Percentiles rank a stretch among this genome's conserved stretches.
phyloP scores from a whole-genome alignment of 2,329 filamentous ascomycete genomes.

The Exophiala bonariae region DNA sequence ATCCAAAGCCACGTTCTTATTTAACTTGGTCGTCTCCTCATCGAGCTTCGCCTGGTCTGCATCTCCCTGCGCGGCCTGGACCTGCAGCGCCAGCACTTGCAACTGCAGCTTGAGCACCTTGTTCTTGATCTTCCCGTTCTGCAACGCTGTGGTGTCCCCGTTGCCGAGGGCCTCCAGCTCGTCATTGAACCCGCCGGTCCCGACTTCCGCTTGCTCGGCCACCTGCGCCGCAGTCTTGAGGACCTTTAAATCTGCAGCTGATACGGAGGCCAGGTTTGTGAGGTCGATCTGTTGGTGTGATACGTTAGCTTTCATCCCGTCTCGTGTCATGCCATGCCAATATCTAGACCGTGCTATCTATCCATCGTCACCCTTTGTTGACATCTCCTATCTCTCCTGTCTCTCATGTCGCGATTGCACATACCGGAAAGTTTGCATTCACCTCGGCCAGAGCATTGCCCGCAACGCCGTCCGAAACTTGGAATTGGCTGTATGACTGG shows the following conservation, averaged over 20 bases:
- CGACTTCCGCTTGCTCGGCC: constrained; percentile 56
- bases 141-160: constrained; percentile 46
- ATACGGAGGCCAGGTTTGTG: constrained; percentile 47
- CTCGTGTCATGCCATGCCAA: too few relatives aligned
- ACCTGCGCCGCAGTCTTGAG: constrained; percentile 51
- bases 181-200: constrained; percentile 50
- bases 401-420: too few relatives aligned
- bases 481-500: constrained; percentile 17
- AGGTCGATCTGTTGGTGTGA: constrained; percentile 12
- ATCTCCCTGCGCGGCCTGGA: constrained; percentile 51
- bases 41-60: constrained; percentile 47
- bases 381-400: too few relatives aligned
- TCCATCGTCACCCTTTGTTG: too few relatives aligned
- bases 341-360: too few relatives aligned
- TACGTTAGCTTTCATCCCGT: neutral
- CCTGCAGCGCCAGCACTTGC: constrained; percentile 52
- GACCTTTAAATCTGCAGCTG: constrained; percentile 50
- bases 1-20: constrained; percentile 51
- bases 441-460: constrained; percentile 57
- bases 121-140: constrained; percentile 61
- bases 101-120: constrained; percentile 61
- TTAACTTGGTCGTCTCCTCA: constrained; percentile 52
- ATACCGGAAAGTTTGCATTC: constrained; percentile 55
- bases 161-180: constrained; percentile 50
- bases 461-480: constrained; percentile 43